phyloP scores from a whole-genome alignment of 2,329 filamentous ascomycete species.

The Talaromyces sp. region DNA sequence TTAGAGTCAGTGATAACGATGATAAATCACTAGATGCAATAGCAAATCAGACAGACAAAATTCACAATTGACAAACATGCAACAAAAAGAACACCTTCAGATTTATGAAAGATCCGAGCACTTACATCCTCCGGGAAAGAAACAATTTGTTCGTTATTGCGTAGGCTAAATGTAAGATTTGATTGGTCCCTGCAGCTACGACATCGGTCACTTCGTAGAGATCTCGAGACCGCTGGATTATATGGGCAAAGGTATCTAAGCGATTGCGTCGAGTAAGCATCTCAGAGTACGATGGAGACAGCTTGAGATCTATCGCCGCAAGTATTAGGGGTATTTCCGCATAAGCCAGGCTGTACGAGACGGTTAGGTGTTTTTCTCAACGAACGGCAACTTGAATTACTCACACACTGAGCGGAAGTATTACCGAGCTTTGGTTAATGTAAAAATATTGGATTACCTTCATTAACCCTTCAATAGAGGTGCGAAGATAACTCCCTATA shows the following conservation, averaged over 20 bases:
- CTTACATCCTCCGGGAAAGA: not conserved
- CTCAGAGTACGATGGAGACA: not conserved
- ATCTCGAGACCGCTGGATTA: not conserved
- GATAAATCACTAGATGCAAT: not conserved
- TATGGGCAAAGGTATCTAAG: not conserved
- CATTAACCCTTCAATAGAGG: not conserved
- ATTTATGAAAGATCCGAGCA: not conserved
- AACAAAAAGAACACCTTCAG: not conserved
- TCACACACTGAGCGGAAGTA: not conserved
- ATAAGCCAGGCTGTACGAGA: not conserved
- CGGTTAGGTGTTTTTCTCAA: not conserved
- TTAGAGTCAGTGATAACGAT: not conserved
- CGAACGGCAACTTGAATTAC: not conserved
- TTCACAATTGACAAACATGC: not conserved
- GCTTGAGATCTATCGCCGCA: not conserved
- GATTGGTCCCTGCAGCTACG: not conserved
- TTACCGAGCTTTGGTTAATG: not conserved
- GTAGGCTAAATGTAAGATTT: not conserved
- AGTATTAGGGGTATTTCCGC: not conserved
- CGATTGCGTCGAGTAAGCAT: not conserved
- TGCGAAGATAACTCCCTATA: not conserved
- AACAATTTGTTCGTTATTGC: not conserved
- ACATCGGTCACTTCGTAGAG: not conserved
- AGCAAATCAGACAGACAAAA: not conserved
- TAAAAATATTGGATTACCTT: not conserved